phyloP scores from a whole-genome alignment of 176 grass and related monocot species.

The Cocos nucifera region DNA sequence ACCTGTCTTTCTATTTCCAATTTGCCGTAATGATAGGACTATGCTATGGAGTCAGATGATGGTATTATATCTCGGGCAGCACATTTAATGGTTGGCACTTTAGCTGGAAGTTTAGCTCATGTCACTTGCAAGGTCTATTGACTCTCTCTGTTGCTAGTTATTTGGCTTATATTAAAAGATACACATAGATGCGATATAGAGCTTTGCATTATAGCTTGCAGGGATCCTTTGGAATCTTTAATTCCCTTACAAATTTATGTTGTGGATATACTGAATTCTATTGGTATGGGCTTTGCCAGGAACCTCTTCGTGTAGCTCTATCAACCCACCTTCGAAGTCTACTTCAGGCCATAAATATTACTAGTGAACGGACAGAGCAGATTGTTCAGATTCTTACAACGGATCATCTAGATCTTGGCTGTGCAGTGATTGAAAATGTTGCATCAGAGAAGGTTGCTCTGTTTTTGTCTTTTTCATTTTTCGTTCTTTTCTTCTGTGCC shows the following conservation, averaged over 20 bases:
- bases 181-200: neutral
- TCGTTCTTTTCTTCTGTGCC: slow-evolving; percentile 3
- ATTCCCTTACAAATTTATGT: too few relatives aligned
- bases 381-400: slow-evolving; percentile 73
- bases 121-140: slow-evolving; percentile 83
- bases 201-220: too few relatives aligned
- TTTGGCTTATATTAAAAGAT: neutral
- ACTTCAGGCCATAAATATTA: slow-evolving; percentile 67
- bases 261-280: too few relatives aligned
- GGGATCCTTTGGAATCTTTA: too few relatives aligned
- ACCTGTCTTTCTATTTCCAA: slow-evolving; percentile 5
- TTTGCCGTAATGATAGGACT: slow-evolving; percentile 45
- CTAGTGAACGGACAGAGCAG: slow-evolving; percentile 61
- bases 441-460: slow-evolving; percentile 74
- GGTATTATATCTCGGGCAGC: slow-evolving; percentile 59
- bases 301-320: slow-evolving; percentile 81
- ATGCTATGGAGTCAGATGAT: slow-evolving; percentile 83
- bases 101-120: slow-evolving; percentile 96
- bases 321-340: slow-evolving; percentile 74
- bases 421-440: slow-evolving; percentile 89
- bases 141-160: slow-evolving; percentile 4
- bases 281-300: slow-evolving; percentile 26
- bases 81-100: slow-evolving; percentile 87
- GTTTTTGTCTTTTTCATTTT: slow-evolving; percentile 9
- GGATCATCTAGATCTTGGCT: slow-evolving; percentile 98